These are phyloP conservation scores for Xylariaceae sp. DNA, from an alignment of 2,329 filamentous ascomycete species.

Conservation along the genomic window DNA sequence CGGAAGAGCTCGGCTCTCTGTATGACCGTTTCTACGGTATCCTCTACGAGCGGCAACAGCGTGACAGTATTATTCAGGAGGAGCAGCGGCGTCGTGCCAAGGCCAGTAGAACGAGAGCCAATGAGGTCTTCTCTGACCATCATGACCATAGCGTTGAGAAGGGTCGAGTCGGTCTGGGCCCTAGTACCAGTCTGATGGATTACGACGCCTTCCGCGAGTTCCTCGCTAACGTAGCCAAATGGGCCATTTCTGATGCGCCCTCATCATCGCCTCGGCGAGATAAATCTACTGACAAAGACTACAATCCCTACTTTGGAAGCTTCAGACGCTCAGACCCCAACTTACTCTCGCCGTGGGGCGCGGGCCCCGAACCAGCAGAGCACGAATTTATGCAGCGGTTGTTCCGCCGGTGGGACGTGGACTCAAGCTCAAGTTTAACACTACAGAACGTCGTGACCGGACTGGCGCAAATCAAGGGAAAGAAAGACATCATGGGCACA, in stretches of 20 bases:
- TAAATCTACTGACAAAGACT: constrained; percentile 47
- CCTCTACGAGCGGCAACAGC: constrained; percentile 85
- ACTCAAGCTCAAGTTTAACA: constrained; percentile 71
- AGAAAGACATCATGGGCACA: constrained; percentile 92
- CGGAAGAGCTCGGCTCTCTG: constrained; percentile 80
- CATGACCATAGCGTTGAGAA: constrained; percentile 63
- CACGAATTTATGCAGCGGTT: constrained; percentile 91
- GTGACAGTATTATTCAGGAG: constrained; percentile 72
- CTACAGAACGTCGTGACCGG: constrained; percentile 91
- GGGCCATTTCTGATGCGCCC: constrained; percentile 84
- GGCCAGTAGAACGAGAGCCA: constrained; percentile 53
- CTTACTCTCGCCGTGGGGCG: constrained; percentile 50
- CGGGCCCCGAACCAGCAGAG: constrained; percentile 68
- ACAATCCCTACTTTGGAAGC: constrained; percentile 58
- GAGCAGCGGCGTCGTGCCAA: constrained; percentile 65
- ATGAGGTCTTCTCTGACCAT: constrained; percentile 33
- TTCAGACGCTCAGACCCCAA: constrained; percentile 43
- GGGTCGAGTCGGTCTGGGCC: constrained; percentile 81
- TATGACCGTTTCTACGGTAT: constrained; percentile 95
- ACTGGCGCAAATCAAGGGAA: constrained; percentile 86
- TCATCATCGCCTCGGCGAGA: constrained; percentile 52
- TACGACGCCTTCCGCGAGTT: constrained; percentile 96
- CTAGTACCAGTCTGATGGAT: constrained; percentile 91
- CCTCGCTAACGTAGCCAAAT: constrained; percentile 80
- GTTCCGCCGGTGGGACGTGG: constrained; percentile 83